Conservation (phyloP, 192 early-diverging fungal species). For the Coemansia sp. region DNA sequence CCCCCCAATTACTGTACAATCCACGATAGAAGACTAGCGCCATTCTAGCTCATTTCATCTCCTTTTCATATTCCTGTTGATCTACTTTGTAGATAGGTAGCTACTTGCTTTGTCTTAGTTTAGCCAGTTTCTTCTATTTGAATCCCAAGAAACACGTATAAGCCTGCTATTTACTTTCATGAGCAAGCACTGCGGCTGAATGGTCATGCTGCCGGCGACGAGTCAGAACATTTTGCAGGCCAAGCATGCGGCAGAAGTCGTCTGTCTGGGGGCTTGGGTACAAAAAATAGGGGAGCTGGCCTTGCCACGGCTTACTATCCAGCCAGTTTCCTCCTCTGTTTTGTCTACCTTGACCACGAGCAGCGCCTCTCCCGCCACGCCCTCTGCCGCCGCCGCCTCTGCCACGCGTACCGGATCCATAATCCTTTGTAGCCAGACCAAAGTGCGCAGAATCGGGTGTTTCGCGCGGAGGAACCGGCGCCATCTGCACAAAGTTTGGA, state of each 20-base stretch:
- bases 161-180: background rate
- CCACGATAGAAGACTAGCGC: slow-evolving; percentile 1
- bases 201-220: slow-evolving; percentile 18
- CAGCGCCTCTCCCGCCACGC: background rate
- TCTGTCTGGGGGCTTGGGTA: slow-evolving; percentile 87
- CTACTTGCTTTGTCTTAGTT: background rate
- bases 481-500: slow-evolving; percentile 76
- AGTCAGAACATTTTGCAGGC: slow-evolving; percentile 57
- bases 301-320: slow-evolving; percentile 13
- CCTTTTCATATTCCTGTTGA: background rate
- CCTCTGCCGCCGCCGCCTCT: slow-evolving; percentile 12
- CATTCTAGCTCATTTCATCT: background rate
- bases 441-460: slow-evolving; percentile 39
- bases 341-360: slow-evolving; percentile 9
- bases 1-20: slow-evolving; percentile 4
- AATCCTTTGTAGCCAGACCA: slow-evolving; percentile 27
- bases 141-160: background rate
- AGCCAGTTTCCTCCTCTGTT: background rate
- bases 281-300: slow-evolving; percentile 31
- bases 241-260: slow-evolving; percentile 70
- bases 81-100: background rate
- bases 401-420: slow-evolving; percentile 1
- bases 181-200: background rate
- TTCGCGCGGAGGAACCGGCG: slow-evolving; percentile 58
- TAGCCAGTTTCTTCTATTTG: background rate